Percentiles rank a stretch among this genome's conserved stretches.
Evolutionary conservation across 108 stramenopile species (phyloP).

Genomic region (Fragilariopsis cylindrus): DNA sequence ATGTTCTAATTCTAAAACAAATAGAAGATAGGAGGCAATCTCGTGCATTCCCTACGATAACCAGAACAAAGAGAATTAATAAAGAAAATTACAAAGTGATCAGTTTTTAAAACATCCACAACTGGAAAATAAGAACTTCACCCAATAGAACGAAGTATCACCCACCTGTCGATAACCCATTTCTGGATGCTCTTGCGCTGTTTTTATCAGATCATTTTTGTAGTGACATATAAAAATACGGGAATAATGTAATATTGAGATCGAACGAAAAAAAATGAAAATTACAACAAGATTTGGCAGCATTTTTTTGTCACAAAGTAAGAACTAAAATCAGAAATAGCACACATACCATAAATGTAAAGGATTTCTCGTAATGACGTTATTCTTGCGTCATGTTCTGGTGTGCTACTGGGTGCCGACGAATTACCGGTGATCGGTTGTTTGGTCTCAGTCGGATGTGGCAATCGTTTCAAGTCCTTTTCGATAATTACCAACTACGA

Average conservation of each 20-base stretch:
- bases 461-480: slow-evolving; percentile 84
- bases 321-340: too few relatives aligned
- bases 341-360: slow-evolving; percentile 31
- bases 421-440: slow-evolving; percentile 43
- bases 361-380: slow-evolving; percentile 36
- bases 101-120: too few relatives aligned
- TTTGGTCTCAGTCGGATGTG: slow-evolving; percentile 52
- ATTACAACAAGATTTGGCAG: neutral
- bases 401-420: slow-evolving; percentile 15
- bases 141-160: too few relatives aligned
- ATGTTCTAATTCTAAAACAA: slow-evolving; percentile 71
- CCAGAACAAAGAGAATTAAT: slow-evolving; percentile 26
- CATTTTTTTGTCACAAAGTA: too few relatives aligned
- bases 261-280: neutral
- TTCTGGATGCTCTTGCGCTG: slow-evolving; percentile 45
- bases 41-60: slow-evolving; percentile 91
- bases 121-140: too few relatives aligned
- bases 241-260: too few relatives aligned
- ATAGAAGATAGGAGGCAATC: slow-evolving; percentile 65
- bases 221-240: too few relatives aligned
- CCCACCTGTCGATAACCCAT: slow-evolving; percentile 77
- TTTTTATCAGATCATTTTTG: too few relatives aligned
- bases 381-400: slow-evolving; percentile 31
- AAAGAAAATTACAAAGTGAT: neutral
- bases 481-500: slow-evolving; percentile 65